Evolutionary conservation across 345 rosid genomes (phyloP), one percentile per base, ranked within the genome.

Genomic region (Viola odorata): DNA sequence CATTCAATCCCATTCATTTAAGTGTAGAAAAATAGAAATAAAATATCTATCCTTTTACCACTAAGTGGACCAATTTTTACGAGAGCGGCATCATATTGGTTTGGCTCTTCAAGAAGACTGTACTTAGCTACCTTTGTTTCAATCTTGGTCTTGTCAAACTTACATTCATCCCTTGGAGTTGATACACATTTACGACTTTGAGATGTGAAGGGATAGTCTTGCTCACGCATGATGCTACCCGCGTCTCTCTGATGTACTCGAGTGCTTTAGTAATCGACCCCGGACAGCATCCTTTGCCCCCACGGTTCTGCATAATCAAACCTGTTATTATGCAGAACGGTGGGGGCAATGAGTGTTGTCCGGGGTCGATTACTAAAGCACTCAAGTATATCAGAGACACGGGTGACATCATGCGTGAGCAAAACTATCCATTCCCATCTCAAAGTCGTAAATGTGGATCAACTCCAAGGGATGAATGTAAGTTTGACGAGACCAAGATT

Each of bases 41-140:
- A 56, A 39, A 42, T 6, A 0, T 13, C 48, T 4, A 58, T 14
- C 13, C 3, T n/a, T 3, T 12, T 83, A 92, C 99, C 86, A 49
- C 96, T 96, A 60, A 94, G 95, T 53, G 98, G 98, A 40, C 98
- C 98, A n/a, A 81, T 82, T 65, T 78, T 78, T 61, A 91, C 96
- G n/a, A 91, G 89, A 71, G 89, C 89, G 2, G 98, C 96, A 41
- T 96, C 91, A n/a, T 89, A 89, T 77, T 89, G 96, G 44, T 87
- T 89, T 70, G n/a, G n/a, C n/a, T 91, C 98, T 10, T 91, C 88
- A 13, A 81, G 77, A 17, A 86, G 92, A 14, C 96, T 86, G 77
- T 86, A 91, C 79, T 91, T 91, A 58, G 98, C 77, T 54, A 89
- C 96, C 40, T 75, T 75, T 14, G 95, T 89, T 16, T 73, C 98